A percentile compares a stretch with the other conserved stretches of the same genome.
Evolutionary conservation across 495 filamentous ascomycete genomes (phyloP).

Genomic region (Aspergillus kassunensis): DNA sequence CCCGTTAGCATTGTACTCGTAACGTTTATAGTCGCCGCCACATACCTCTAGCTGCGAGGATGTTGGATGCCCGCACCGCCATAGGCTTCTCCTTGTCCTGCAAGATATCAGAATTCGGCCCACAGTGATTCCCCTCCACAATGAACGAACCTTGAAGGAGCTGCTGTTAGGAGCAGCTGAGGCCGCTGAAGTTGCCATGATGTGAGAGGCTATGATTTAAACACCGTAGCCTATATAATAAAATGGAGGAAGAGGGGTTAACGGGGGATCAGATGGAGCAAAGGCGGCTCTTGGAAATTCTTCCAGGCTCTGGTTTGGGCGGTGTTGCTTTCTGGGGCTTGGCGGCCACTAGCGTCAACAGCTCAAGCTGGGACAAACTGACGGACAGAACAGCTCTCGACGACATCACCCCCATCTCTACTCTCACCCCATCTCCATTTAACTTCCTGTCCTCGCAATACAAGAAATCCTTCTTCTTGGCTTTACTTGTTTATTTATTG

Average conservation of each 20-base stretch:
- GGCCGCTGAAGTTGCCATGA: constrained; percentile 63
- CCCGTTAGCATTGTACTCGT: constrained; percentile 6
- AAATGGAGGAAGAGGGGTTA: constrained; percentile 19
- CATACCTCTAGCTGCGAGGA: constrained; percentile 91
- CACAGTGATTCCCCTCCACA: constrained; percentile 29
- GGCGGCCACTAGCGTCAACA: constrained; percentile 40
- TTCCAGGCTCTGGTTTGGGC: constrained; percentile 54
- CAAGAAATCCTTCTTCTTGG: background rate
- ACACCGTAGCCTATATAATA: constrained; percentile 21
- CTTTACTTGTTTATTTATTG: background rate
- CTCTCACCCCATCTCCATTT: constrained; percentile 17
- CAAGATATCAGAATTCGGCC: constrained; percentile 42
- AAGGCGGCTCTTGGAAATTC: constrained; percentile 41
- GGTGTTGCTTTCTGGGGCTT: constrained; percentile 43
- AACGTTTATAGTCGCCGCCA: background rate
- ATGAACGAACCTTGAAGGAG: constrained; percentile 69
- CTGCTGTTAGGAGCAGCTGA: constrained; percentile 57
- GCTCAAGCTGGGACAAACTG: constrained; percentile 25
- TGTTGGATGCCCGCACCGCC: constrained; percentile 92
- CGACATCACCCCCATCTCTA: constrained; percentile 23
- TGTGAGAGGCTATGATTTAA: constrained; percentile 33
- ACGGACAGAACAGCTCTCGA: constrained; percentile 27
- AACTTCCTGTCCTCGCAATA: too few species aligned
- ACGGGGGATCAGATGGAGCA: constrained; percentile 18
- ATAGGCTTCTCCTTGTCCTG: constrained; percentile 98